Evolutionary conservation across 257 asterid genomes (phyloP).

Genomic region (Prunella vulgaris): DNA sequence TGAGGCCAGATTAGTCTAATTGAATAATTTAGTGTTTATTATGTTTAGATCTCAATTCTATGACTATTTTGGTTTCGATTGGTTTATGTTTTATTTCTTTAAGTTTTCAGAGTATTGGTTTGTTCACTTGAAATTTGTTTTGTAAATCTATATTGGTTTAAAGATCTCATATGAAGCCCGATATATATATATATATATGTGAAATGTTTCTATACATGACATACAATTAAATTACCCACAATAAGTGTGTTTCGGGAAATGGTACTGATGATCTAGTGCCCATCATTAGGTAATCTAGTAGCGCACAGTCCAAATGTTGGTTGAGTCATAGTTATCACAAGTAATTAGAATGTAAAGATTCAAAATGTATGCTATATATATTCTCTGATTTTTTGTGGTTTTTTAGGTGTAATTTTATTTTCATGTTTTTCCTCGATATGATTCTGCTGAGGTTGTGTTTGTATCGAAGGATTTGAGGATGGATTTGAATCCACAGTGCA

Average conservation of each 20-base stretch:
- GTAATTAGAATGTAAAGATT: not conserved
- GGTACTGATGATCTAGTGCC: not conserved
- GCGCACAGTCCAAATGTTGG: not conserved
- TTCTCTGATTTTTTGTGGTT: not conserved
- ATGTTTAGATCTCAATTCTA: not conserved
- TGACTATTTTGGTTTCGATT: not conserved
- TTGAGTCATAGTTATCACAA: not conserved
- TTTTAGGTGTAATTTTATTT: not conserved
- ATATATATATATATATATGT: too few relatives aligned
- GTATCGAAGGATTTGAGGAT: not conserved
- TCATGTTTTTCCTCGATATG: not conserved
- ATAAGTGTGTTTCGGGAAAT: not conserved
- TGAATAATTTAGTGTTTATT: not conserved
- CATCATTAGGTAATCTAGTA: not conserved
- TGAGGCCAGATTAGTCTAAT: not conserved
- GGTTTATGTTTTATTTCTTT: not conserved
- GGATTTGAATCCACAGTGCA: not conserved
- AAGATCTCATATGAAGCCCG: not conserved
- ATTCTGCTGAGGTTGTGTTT: not conserved
- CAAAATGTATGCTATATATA: not conserved
- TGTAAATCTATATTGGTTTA: not conserved
- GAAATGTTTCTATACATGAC: not conserved
- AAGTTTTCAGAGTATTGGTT: not conserved
- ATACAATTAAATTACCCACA: not conserved
- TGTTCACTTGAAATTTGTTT: not conserved